A percentile compares a stretch with the other conserved stretches of the same genome.
Evolutionary conservation across 2,329 filamentous ascomycete species (phyloP).

Genomic region (Penicillium sp.): DNA sequence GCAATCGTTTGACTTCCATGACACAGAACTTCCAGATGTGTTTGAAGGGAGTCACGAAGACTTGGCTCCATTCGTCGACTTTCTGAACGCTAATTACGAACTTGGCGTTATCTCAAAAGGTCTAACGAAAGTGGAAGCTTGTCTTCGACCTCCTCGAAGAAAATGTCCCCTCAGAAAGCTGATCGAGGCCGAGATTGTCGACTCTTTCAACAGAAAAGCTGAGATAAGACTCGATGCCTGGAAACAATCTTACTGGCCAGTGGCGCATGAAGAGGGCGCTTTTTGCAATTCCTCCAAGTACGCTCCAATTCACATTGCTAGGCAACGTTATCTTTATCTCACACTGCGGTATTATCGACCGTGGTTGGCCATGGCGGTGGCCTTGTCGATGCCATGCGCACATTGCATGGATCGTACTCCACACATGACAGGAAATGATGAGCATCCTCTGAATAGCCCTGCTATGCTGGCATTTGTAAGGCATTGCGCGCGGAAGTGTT

Average conservation of each 20-base stretch:
- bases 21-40: background rate
- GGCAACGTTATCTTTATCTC: background rate
- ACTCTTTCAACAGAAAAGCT: background rate
- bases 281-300: background rate
- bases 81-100: background rate
- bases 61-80: background rate
- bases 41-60: background rate
- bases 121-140: background rate
- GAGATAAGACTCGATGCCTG: background rate
- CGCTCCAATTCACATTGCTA: background rate
- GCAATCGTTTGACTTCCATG: too few relatives aligned
- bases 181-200: background rate
- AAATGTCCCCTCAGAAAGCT: background rate
- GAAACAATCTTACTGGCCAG: background rate
- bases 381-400: background rate
- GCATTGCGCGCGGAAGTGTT: background rate
- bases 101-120: background rate
- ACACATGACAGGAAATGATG: background rate
- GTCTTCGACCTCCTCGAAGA: background rate
- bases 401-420: background rate
- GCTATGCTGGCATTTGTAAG: background rate
- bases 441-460: background rate
- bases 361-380: background rate
- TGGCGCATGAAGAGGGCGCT: background rate
- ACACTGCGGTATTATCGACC: background rate